A percentile compares a stretch with the other conserved stretches of the same genome.
Evolutionary conservation across 495 filamentous ascomycete genomes (phyloP).

Genomic region (Amniculicola lignicola): DNA sequence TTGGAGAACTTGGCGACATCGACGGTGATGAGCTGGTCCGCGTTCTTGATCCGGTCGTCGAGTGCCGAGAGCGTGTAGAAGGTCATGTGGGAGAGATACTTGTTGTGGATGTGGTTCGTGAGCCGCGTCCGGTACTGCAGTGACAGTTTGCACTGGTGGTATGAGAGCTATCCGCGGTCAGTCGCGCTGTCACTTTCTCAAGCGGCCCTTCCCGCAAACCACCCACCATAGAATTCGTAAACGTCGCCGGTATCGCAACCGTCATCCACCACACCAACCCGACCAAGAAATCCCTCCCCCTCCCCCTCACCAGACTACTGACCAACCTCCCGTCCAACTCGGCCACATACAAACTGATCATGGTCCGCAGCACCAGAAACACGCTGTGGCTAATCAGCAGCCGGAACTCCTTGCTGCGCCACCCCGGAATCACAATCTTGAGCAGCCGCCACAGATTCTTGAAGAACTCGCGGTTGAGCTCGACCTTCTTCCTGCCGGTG

Average conservation of each 20-base stretch:
- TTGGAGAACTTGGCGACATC: constrained; percentile 96
- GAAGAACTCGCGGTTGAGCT: constrained; percentile 95
- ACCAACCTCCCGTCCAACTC: constrained; percentile 92
- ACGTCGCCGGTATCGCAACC: constrained; percentile 94
- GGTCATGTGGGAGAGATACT: constrained; percentile 92
- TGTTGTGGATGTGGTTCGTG: constrained; percentile 87
- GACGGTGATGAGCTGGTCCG: constrained; percentile 94
- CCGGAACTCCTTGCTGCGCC: constrained; percentile 81
- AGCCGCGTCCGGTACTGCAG: constrained; percentile 88
- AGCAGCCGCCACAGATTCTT: constrained; percentile 73
- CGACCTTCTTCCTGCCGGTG: constrained; percentile 73
- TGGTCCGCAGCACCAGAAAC: constrained; percentile 76
- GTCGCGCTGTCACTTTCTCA: constrained; percentile 1
- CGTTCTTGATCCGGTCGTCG: constrained; percentile 97
- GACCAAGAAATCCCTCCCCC: constrained; percentile 83
- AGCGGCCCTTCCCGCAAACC: too few relatives aligned
- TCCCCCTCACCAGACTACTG: constrained; percentile 84
- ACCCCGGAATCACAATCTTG: constrained; percentile 84
- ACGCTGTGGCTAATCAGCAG: constrained; percentile 80
- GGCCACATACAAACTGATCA: constrained; percentile 92
- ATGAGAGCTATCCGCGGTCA: constrained; percentile 64
- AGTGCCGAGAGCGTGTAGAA: constrained; percentile 95
- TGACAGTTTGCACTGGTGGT: constrained; percentile 92
- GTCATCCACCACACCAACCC: constrained; percentile 98
- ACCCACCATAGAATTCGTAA: constrained; percentile 96